phyloP scores from a whole-genome alignment of 768 basidiomycete genomes.

The Auricularia heimuer region DNA sequence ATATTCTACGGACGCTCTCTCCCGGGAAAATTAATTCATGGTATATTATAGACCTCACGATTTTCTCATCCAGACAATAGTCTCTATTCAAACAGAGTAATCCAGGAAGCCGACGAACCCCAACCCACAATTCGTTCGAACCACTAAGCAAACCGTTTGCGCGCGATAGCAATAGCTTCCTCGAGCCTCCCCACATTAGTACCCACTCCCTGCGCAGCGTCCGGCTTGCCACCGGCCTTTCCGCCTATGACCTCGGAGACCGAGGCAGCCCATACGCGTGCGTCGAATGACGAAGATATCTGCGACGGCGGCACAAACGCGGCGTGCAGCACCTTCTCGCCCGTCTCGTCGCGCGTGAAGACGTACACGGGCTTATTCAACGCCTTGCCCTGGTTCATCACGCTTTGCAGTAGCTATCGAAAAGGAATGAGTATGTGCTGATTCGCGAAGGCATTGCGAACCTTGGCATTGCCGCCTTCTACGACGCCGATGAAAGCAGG shows the following conservation, averaged over 20 bases:
- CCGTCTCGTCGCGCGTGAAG: slow-evolving; percentile 64
- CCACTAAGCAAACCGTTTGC: slow-evolving; percentile 23
- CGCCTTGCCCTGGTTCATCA: slow-evolving; percentile 71
- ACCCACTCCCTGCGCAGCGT: slow-evolving; percentile 85
- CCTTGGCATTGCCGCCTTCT: slow-evolving; percentile 82
- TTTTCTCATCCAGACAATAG: too few species aligned
- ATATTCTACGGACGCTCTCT: too few species aligned
- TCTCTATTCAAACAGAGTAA: too few species aligned
- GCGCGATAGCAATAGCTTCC: slow-evolving; percentile 57
- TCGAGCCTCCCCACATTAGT: slow-evolving; percentile 47
- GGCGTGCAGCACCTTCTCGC: slow-evolving; percentile 73
- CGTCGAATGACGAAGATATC: slow-evolving; percentile 52
- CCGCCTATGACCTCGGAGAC: slow-evolving; percentile 79
- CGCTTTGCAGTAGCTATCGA: slow-evolving; percentile 57
- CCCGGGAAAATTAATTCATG: too few species aligned
- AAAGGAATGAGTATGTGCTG: background rate
- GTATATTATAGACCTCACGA: too few species aligned
- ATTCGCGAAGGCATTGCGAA: slow-evolving; percentile 16
- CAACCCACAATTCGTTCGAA: background rate
- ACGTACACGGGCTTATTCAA: slow-evolving; percentile 80
- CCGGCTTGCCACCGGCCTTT: slow-evolving; percentile 96
- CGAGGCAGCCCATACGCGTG: slow-evolving; percentile 76
- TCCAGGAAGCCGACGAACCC: background rate
- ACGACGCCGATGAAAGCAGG: slow-evolving; percentile 61
- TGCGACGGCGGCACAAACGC: slow-evolving; percentile 64